Base-by-base conservation (phyloP, 192 early-diverging fungal species). In the Mortierella alpina region DNA sequence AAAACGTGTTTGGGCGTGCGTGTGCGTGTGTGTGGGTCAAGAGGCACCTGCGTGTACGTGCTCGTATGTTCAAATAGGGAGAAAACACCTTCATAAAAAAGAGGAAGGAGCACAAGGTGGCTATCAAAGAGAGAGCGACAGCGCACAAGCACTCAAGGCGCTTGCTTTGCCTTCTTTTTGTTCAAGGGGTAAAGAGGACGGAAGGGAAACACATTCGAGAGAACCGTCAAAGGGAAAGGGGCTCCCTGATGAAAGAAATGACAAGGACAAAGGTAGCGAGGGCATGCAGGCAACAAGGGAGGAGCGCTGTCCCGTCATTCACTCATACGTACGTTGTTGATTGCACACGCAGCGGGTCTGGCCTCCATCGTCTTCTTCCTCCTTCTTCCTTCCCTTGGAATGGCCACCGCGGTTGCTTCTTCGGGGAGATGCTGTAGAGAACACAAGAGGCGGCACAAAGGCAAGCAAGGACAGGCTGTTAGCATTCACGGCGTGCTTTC, bases 341-440 rank as follows among this genome's bases (percentile, higher is more conserved):
- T 84, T 83, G 56, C 87, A 88, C 46, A 88, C 75, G 60, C 87
- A 88, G 55, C 87, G 84, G 15, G 87, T 88, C 31, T 82, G 73
- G 13, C 85, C 86, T 40, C 73, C 86, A 67, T 88, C 87, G 57
- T 86, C 83, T 40, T 86, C 86, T 44, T 72, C 80, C 22, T 56
- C 70, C 15, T 48, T 61, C 40, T 64, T 80, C 53, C 57, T 80
- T 56, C 77, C 68, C 65, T 80, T 80, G 52, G 70, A 31, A 23
- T 61, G 65, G 54, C 69, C 77, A 52, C 66, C 66, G 41, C 77
- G 77, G 54, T 80, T 58, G 66, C 77, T 80, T 80, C 77, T 67
- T 65, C 70, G 59, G 14, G 77, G 77, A 48, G 77, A 80, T 56
- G 70, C 77, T 80, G 63, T 63, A n/a, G 23, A 5, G 8, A 56